phyloP scores from a whole-genome alignment of 148 eudicot species.

The Euryodendron excelsum region DNA sequence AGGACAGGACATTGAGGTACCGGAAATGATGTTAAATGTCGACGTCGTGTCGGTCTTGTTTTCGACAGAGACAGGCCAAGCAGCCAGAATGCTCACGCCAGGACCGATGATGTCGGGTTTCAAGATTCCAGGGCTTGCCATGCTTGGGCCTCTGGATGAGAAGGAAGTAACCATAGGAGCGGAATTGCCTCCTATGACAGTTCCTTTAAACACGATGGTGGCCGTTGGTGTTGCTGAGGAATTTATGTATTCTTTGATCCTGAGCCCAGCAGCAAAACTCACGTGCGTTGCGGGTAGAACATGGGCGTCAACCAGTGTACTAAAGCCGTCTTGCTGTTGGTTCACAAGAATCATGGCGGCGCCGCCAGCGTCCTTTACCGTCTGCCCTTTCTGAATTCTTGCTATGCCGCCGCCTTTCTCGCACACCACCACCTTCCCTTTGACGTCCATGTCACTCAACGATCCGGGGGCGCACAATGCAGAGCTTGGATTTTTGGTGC shows the following conservation, averaged over 20 bases:
- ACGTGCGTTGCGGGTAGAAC: conserved; percentile 35
- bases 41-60: conserved; percentile 19
- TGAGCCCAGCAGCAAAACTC: conserved; percentile 10
- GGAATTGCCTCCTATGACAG: conserved; percentile 25
- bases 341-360: conserved; percentile 29
- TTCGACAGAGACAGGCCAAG: conserved; percentile 15
- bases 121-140: conserved; percentile 25
- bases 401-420: conserved; percentile 19
- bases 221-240: conserved; percentile 27
- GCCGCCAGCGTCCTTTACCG: conserved; percentile 34
- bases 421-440: conserved; percentile 30
- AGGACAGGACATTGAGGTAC: conserved; percentile 51
- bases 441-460: background rate
- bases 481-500: conserved; percentile 5
- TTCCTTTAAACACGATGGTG: conserved; percentile 28
- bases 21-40: conserved; percentile 34
- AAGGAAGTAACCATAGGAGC: conserved; percentile 26
- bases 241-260: conserved; percentile 19
- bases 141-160: conserved; percentile 24
- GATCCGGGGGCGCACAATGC: conserved; percentile 18
- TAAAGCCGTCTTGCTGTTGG: conserved; percentile 14
- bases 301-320: conserved; percentile 31
- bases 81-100: conserved; percentile 36
- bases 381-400: conserved; percentile 24
- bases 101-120: conserved; percentile 29